Evolutionary conservation across 2,329 filamentous ascomycete species (phyloP), one percentile per base, ranked within the genome.

Genomic region (Daldinia sp.): DNA sequence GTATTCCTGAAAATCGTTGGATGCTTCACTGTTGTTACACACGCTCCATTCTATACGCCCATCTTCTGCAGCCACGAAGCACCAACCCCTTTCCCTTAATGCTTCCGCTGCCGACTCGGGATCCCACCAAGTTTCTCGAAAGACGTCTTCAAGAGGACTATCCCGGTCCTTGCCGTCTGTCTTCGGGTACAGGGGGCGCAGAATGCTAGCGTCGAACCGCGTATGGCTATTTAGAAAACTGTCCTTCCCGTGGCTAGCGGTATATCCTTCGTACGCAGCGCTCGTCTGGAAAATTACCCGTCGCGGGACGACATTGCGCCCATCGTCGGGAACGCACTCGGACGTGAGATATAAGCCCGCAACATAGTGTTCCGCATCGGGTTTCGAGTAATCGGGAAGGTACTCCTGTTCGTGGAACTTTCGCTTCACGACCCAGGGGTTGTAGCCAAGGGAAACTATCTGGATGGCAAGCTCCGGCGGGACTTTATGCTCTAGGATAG

Each of bases 131-230:
- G 27, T 15, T 35, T 43, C 10, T 11, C 3, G 6, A n/a, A 55
- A 1, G 7, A 6, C 21, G 6, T 48, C 37, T 34, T 59, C 55
- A 32, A 63, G 54, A 3, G 48, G 10, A 4, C 17, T 17, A 17
- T 21, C 30, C n/a, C 23, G 23, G 11, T 4, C n/a, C 21, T 23
- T 15, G 10, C 27, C 11, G 9, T 43, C n/a, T 2, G 3, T n/a
- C 8, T 15, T 23, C 41, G 50, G 45, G 21, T 37, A 21, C 32
- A 34, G 13, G 8, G 61, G 69, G 11, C 61, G 61, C 11, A 68
- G 53, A 37, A 71, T 68, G 39, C 65, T 67, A n/a, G 45, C 63
- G 9, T 68, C 68, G 50, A 60, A 69, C 64, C 66, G 69, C 2
- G 69, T 67, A 32, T 70, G 64, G 17, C 69, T 69, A 41, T 69